Base-by-base conservation (phyloP, 352 stramenopile species). In the Phytophthora cryptogea region DNA sequence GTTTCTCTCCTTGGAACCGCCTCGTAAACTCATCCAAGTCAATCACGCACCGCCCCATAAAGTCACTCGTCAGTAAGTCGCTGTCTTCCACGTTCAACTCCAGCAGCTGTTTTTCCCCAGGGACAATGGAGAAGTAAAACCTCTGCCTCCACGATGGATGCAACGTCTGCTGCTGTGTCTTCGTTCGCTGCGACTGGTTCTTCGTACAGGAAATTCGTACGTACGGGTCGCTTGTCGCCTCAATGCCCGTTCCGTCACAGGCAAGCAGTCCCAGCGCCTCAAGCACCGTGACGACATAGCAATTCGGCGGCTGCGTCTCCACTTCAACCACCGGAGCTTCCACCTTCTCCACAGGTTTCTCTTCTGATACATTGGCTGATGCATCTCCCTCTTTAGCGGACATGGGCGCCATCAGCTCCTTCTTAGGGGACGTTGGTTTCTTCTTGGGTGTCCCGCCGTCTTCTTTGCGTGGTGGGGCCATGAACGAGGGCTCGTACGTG, bases 11-110 rank as follows among this genome's bases (percentile, higher is more conserved):
- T 20, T 63, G 57, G 40, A 71, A 88, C 10, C 70, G 72, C 31
- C 70, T 73, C 9, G 63, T 54, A 41, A 83, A 90, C 39, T 86
- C 77, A 45, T 85, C 72, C 20, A 91, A n/a, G 54, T 89, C 76
- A 54, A 93, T 78, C 5, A 86, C 66, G 33, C 77, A 83, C 27
- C 80, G 66, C 10, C 83, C 83, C 54, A 92, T 79, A n/a, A 92
- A 90, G 53, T 90, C 78, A 50, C 79, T 88, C 55, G 70, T 75
- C 20, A 90, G 68, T 49, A 90, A 59, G 51, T 91, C 80, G 27
- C 75, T 71, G 59, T 91, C 83, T 69, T 92, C 77, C 5, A 90
- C 59, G 1, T 63, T 59, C 4, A 93, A 36, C 39, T 86, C 70
- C n/a, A 93, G 41, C 0, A 83, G 44, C 46, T 88, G 78, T 16